Evolutionary conservation across 768 basidiomycete genomes (phyloP), one percentile per base, ranked within the genome.

Genomic region (Auricularia heimuer): DNA sequence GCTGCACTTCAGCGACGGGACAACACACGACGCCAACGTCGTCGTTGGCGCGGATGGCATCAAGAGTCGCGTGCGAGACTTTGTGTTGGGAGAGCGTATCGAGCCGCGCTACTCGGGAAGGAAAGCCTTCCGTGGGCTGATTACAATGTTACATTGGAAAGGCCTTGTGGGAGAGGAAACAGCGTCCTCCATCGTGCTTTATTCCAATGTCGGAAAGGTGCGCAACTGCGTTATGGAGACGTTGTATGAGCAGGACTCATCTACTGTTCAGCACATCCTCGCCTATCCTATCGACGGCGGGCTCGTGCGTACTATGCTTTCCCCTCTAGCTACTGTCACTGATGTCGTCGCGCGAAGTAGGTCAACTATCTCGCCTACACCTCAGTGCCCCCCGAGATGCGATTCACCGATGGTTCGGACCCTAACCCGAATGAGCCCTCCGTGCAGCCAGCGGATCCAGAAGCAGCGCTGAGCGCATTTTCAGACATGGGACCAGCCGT

Each of bases 31-130:
- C 6, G 47, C 47, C 7, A 51, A 51, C 47, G 18, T 51, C 47
- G 47, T 51, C 21, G 18, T 51, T 51, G 47, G 47, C 47, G 47
- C 63, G 11, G 47, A 64, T 37, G 63, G 63, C 14, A 64, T 64
- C 24, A 54, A 18, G 18, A 18, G 18, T 18, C 11, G 11, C 11
- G 47, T 51, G 18, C 14, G 47, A 21, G 6, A 51, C 18, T 10
- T 18, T 1, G 47, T 51, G 11, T 18, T 51, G 6, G 47, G 47
- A 11, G 4, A 51, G 6, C 16, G 16, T 18, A 18, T 51, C 14
- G 47, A 51, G 47, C 47, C 47, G 47, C 10, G 47, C 1, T 51
- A 51, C 16, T 6, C 4, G 6, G 47, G 47, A 4, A 51, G 18
- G 4, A 8, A 21, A 16, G 47, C 47, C 11, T 51, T 18, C 47